Base-by-base conservation (phyloP, 2,329 filamentous ascomycete species). In the Sclerotiophoma versabilis region DNA sequence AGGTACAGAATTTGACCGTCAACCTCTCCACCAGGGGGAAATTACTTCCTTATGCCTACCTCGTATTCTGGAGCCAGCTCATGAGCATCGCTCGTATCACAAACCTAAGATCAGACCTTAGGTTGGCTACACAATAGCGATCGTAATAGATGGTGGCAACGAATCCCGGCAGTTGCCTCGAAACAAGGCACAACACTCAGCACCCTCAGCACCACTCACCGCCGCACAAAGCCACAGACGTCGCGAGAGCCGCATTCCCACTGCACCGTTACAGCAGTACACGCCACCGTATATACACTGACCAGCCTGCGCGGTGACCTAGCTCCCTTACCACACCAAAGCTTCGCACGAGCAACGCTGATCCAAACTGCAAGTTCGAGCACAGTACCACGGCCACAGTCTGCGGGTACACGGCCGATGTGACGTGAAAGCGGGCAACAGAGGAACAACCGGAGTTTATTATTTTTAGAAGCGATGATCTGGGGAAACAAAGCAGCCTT, bases 191-290 rank as follows among this genome's bases (percentile, higher is more conserved):
- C 3, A n/a, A n/a, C n/a, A n/a, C n/a, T n/a, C n/a, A n/a, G n/a
- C n/a, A n/a, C n/a, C n/a, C n/a, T 44, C 26, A 46, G 20, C 33
- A 27, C 27, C 12, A 54, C n/a, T 30, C 30, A 36, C 17, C 29
- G 26, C 44, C 36, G 12, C 26, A 38, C 44, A 44, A 30, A 22
- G 32, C 37, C 44, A 48, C 38, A 44, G 38, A 27, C 33, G 50
- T 47, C 38, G 23, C n/a, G 19, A 48, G 27, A 54, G 44, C 44
- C 44, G 37, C 38, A 43, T 22, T 44, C 20, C 50, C 50, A 49
- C 50, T 38, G 32, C 37, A 44, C 38, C 14, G 50, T 54, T 54
- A 15, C 50, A 54, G 20, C 50, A 54, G 19, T 38, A 19, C 22
- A 15, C 42, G 8, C 36, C 7, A n/a, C 37, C 11, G 26, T 22